phyloP scores from a whole-genome alignment of 805 yeast species.

The Candida maris region DNA sequence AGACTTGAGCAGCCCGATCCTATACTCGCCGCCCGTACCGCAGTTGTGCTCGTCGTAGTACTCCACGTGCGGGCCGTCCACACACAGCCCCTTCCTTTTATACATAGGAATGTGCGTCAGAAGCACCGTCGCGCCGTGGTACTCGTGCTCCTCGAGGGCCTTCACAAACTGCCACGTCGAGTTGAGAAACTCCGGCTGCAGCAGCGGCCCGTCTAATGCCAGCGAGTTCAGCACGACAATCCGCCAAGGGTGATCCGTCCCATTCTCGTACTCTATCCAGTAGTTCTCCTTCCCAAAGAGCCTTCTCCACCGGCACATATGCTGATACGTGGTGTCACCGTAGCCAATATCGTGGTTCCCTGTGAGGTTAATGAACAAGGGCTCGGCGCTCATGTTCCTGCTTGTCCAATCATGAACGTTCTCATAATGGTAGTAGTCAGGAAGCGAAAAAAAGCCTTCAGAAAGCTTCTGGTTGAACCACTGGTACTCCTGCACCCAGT shows the following conservation, averaged over 20 bases:
- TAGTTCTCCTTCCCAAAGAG: constrained; percentile 84
- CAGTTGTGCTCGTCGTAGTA: constrained; percentile 55
- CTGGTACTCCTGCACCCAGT: constrained; percentile 48
- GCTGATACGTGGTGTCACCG: constrained; percentile 93
- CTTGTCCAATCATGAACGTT: constrained; percentile 67
- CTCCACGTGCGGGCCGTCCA: constrained; percentile 75
- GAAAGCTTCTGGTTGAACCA: constrained; percentile 28
- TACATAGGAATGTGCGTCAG: constrained; percentile 88
- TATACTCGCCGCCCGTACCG: constrained; percentile 52
- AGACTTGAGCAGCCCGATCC: constrained; percentile 67
- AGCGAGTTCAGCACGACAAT: constrained; percentile 83
- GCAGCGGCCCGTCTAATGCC: constrained; percentile 85
- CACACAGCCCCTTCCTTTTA: constrained; percentile 77
- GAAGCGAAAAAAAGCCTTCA: constrained; percentile 29
- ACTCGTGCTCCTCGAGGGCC: constrained; percentile 50
- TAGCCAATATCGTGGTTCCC: constrained; percentile 98
- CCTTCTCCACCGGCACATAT: constrained; percentile 70
- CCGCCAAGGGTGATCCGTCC: constrained; percentile 73
- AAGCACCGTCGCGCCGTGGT: constrained; percentile 75
- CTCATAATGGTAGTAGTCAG: constrained; percentile 43
- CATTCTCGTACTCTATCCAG: constrained; percentile 65
- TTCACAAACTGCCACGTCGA: constrained; percentile 74
- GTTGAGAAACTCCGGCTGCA: constrained; percentile 63
- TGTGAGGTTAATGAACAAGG: constrained; percentile 74
- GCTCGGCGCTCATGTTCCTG: constrained; percentile 42